A percentile compares a stretch with the other conserved stretches of the same genome.
Conservation (phyloP, 1,284 basidiomycete genomes). For the Takashimella tepidaria region DNA sequence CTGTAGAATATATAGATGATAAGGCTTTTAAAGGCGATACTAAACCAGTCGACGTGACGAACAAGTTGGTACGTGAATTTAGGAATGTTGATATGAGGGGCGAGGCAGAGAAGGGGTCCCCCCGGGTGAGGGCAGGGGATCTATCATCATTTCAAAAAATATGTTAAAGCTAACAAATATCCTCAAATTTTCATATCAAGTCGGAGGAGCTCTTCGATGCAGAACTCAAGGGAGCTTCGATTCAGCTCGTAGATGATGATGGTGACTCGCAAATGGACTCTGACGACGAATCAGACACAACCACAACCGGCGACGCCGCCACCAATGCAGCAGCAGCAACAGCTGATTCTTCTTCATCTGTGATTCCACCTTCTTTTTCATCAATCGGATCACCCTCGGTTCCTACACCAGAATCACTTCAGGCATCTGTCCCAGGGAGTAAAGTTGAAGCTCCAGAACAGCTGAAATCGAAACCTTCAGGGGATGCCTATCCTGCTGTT, state of each 20-base stretch:
- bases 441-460: slow-evolving; percentile 43
- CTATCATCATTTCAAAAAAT: neutral
- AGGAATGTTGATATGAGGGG: no score
- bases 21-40: slow-evolving; percentile 20
- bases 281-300: slow-evolving; percentile 55
- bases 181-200: no score
- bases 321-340: slow-evolving; percentile 7
- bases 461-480: slow-evolving; percentile 55
- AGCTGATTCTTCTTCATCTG: slow-evolving; percentile 33
- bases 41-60: slow-evolving; percentile 25
- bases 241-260: slow-evolving; percentile 48
- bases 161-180: neutral
- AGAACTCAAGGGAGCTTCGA: neutral
- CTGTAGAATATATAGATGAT: slow-evolving; percentile 18
- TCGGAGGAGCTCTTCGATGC: no score
- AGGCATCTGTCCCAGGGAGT: slow-evolving; percentile 6
- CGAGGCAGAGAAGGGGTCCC: no score
- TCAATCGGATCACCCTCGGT: slow-evolving; percentile 41
- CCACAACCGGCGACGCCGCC: slow-evolving; percentile 56
- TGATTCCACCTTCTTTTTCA: slow-evolving; percentile 31
- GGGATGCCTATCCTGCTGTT: slow-evolving; percentile 57
- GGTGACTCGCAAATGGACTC: slow-evolving; percentile 56
- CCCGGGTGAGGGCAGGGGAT: no score
- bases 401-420: slow-evolving; percentile 32
- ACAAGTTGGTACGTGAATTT: slow-evolving; percentile 27